These are phyloP conservation scores for Cucumis hystrix DNA, from an alignment of 306 rosid species.

Conservation along the genomic window DNA sequence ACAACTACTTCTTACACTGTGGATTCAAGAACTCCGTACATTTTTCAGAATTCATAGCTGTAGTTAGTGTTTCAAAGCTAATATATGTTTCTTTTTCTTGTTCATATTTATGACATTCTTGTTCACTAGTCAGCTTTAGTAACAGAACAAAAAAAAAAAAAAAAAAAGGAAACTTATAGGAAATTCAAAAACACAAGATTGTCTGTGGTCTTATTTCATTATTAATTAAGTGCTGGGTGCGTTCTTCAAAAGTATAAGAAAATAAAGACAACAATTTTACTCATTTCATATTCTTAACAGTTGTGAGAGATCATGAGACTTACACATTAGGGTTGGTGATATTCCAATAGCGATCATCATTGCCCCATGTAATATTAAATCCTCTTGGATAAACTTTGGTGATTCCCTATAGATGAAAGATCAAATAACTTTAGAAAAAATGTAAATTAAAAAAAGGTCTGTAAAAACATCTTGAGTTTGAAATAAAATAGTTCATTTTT, in stretches of 20 bases:
- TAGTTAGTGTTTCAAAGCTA: too few relatives aligned
- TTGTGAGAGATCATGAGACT: not conserved
- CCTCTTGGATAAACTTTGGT: not conserved
- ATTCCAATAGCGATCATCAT: not conserved
- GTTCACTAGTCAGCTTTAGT: not conserved
- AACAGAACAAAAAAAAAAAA: too few relatives aligned
- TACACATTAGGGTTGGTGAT: not conserved
- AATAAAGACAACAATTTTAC: not conserved
- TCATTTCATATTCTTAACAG: not conserved
- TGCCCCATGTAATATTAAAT: slow-evolving; percentile 2
- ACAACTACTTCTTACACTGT: too few relatives aligned
- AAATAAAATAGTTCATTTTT: not conserved
- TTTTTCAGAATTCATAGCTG: too few relatives aligned
- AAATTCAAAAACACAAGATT: not conserved
- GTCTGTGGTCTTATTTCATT: not conserved
- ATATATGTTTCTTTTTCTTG: too few relatives aligned
- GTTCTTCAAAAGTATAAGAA: not conserved
- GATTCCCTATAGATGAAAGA: not conserved
- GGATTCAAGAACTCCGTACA: too few relatives aligned
- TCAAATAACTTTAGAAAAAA: not conserved
- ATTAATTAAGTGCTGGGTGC: not conserved
- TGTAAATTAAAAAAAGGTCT: not conserved
- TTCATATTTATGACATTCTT: too few relatives aligned
- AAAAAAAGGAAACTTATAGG: not conserved
- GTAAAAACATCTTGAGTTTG: not conserved